A percentile compares a stretch with the other conserved stretches of the same genome.
These are phyloP conservation scores for Schizosaccharomyces cryophilus DNA, from an alignment of 805 yeast genomes.

Conservation along the genomic window DNA sequence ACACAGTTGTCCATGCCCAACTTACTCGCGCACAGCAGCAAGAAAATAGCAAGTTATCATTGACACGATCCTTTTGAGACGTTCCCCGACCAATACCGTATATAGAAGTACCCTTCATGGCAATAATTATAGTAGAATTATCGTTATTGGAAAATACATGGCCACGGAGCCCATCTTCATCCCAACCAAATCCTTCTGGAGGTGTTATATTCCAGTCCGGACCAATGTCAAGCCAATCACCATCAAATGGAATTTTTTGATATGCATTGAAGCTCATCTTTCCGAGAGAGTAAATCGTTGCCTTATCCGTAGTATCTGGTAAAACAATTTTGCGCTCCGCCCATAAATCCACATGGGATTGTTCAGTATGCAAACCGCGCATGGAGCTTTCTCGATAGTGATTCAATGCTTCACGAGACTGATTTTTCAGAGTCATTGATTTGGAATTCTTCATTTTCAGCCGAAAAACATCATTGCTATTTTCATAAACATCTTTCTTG, in stretches of 20 bases:
- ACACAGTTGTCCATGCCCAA: conserved; percentile 80
- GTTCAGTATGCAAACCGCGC: not conserved
- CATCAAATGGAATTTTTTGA: conserved; percentile 46
- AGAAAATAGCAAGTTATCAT: conserved; percentile 64
- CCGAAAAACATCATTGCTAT: not conserved
- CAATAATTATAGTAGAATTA: conserved; percentile 39
- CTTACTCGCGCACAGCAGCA: conserved; percentile 91
- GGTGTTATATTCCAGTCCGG: conserved; percentile 14
- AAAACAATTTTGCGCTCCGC: conserved; percentile 14
- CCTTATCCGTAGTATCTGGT: conserved; percentile 56
- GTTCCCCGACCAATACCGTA: conserved; percentile 41
- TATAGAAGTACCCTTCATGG: conserved; percentile 79
- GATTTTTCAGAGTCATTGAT: not conserved
- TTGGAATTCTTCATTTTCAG: not conserved
- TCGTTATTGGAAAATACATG: conserved; percentile 52
- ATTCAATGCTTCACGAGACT: not conserved
- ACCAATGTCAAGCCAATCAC: conserved; percentile 64
- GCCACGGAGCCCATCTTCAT: conserved; percentile 62
- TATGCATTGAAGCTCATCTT: conserved; percentile 79
- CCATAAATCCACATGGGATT: not conserved
- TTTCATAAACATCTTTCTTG: not conserved
- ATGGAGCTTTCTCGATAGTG: not conserved
- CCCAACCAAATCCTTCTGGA: conserved; percentile 67
- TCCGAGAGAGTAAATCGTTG: conserved; percentile 53
- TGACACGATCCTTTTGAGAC: conserved; percentile 44